phyloP scores from a whole-genome alignment of 106 monocot genomes.

The Ottelia alismoides region DNA sequence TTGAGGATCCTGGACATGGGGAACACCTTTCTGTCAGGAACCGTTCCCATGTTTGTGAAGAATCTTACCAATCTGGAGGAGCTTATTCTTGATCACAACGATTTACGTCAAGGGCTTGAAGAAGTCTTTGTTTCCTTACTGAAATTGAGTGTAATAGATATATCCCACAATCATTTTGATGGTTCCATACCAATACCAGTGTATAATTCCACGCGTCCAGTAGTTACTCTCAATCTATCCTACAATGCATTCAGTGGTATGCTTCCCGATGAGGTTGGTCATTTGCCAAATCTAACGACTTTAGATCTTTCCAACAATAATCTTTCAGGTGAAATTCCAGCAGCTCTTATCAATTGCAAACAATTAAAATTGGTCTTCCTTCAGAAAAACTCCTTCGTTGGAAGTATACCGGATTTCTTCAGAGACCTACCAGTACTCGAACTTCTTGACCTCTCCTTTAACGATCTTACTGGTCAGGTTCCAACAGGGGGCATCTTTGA shows the following conservation, averaged over 20 bases:
- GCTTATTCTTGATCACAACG: conserved; percentile 47
- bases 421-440: too few relatives aligned
- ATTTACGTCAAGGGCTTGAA: not conserved
- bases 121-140: too few relatives aligned
- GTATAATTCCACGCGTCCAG: not conserved
- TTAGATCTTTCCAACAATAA: conserved; percentile 9
- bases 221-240: conserved; percentile 2
- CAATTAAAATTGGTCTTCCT: too few relatives aligned
- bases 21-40: too few relatives aligned
- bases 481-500: too few relatives aligned
- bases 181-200: conserved; percentile 12
- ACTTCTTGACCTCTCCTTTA: too few relatives aligned
- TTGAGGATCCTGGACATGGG: too few relatives aligned
- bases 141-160: conserved; percentile 1
- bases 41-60: too few relatives aligned
- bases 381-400: too few relatives aligned
- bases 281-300: conserved; percentile 1
- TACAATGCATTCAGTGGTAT: conserved; percentile 12
- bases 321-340: conserved; percentile 22
- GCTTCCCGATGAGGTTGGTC: conserved; percentile 14
- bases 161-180: conserved; percentile 10
- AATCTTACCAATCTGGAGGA: conserved; percentile 21
- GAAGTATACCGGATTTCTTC: too few relatives aligned
- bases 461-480: too few relatives aligned
- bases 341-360: too few relatives aligned